A percentile compares a stretch with the other conserved stretches of the same genome.
These are phyloP conservation scores for Serendipita sp. DNA, from an alignment of 768 basidiomycete genomes.

Conservation along the genomic window DNA sequence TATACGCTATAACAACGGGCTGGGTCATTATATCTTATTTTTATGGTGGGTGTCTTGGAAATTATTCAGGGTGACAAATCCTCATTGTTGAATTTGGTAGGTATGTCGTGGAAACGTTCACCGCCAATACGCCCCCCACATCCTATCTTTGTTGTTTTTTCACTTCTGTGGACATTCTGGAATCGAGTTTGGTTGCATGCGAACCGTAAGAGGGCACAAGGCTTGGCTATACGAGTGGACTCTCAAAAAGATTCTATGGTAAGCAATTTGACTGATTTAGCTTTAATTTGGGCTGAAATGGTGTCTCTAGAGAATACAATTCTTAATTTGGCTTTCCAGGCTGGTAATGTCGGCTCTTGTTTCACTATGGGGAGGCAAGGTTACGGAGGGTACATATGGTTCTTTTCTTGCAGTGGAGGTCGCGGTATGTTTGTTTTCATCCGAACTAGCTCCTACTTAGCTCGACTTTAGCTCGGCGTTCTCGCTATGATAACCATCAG, in stretches of 20 bases:
- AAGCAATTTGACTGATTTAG: slow-evolving; percentile 4
- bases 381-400: slow-evolving; percentile 4
- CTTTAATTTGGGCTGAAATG: not conserved
- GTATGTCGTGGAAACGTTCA: slow-evolving; percentile 12
- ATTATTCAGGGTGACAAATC: slow-evolving; percentile 1
- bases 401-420: slow-evolving; percentile 13
- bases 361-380: slow-evolving; percentile 6
- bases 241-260: slow-evolving; percentile 17
- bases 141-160: slow-evolving; percentile 36
- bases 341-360: not conserved
- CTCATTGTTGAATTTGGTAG: not conserved
- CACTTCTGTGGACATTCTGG: slow-evolving; percentile 71
- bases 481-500: not conserved
- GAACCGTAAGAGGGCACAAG: slow-evolving; percentile 15
- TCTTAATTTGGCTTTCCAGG: not conserved
- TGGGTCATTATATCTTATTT: slow-evolving; percentile 28
- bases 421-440: slow-evolving; percentile 12
- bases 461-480: not conserved
- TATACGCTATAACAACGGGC: slow-evolving; percentile 42
- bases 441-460: not conserved
- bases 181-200: slow-evolving; percentile 61
- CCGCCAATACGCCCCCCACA: slow-evolving; percentile 21
- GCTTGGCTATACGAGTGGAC: slow-evolving; percentile 8
- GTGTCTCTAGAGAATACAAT: not conserved
- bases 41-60: slow-evolving; percentile 26